A percentile compares a stretch with the other conserved stretches of the same genome.
These are phyloP conservation scores for Phytophthora niederhauseri DNA, from an alignment of 352 stramenopile species.

Conservation along the genomic window DNA sequence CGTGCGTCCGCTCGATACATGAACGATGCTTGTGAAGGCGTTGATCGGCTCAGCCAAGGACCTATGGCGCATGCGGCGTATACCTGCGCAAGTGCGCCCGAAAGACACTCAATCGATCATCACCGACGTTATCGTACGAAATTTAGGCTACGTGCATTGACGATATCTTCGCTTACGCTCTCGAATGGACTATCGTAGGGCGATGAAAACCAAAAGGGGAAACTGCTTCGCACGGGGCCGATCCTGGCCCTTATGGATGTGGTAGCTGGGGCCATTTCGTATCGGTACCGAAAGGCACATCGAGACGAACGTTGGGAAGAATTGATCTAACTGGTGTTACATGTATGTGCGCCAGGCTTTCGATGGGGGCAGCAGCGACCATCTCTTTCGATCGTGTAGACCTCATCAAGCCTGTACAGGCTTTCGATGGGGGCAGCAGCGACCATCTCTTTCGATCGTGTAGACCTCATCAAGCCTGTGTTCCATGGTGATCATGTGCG, in stretches of 20 bases:
- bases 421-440: constrained; percentile 42
- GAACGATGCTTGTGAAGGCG: constrained; percentile 37
- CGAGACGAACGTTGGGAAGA: constrained; percentile 26
- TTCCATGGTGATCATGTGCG: constrained; percentile 62
- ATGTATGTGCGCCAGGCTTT: constrained; percentile 44
- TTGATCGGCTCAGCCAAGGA: constrained; percentile 35
- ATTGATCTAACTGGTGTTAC: constrained; percentile 47
- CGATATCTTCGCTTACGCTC: no score
- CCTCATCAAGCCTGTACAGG: constrained; percentile 57
- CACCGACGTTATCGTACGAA: constrained; percentile 48
- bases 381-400: constrained; percentile 69
- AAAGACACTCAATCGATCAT: constrained; percentile 47
- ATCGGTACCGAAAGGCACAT: constrained; percentile 10
- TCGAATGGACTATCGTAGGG: constrained; percentile 23
- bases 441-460: constrained; percentile 64
- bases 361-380: constrained; percentile 44
- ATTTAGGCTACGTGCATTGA: background rate
- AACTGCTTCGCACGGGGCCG: constrained; percentile 50
- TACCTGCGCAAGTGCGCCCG: constrained; percentile 41
- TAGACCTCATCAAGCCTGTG: constrained; percentile 59
- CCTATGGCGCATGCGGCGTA: constrained; percentile 38
- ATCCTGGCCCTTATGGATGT: constrained; percentile 66
- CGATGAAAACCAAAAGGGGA: constrained; percentile 52
- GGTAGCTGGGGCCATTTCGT: constrained; percentile 48
- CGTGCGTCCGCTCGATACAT: background rate